Base-by-base conservation (phyloP, 306 rosid species). In the Neltuma alba region DNA sequence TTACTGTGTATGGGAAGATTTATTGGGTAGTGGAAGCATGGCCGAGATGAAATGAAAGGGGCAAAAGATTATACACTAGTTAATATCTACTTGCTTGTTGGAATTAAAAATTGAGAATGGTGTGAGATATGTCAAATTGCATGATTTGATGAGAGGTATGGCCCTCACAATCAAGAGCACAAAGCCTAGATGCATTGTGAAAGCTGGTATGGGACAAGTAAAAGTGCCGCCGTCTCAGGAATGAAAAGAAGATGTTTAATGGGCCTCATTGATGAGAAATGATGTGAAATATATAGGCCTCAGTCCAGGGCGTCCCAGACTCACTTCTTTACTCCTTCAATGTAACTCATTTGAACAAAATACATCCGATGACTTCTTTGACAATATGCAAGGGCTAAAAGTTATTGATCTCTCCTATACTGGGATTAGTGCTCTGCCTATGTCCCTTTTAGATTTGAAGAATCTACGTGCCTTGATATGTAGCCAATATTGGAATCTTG, bases 201-300 rank as follows among this genome's bases (percentile, higher is more conserved):
- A 40, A 18, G 75, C 79, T 48, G 83, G 83, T 5, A 50, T 30
- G n/a, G 44, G 30, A n/a, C 21, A 74, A 67, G 55, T 42, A 64
- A 64, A 27, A 52, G 34, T 31, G 10, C 70, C 68, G 13, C 4
- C 2, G 16, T 23, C 3, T 5, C 40, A 15, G 0, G 58, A 70
- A 37, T 73, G 83, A 75, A 21, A 10, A 47, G 75, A 80, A 50
- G 68, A 74, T 63, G 78, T 36, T 33, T 57, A 79, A 41, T 47
- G 78, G 44, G 83, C 34, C 18, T 79, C 83, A 38, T 6, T 79
- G 12, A 79, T 72, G 83, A 62, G 42, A 72, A 79, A 79, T 33
- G 4, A 62, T 28, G 11, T 79, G 25, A 16, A 10, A 25, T 42
- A 63, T 47, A 58, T 48, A 7, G 16, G 2, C 48, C 13, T 44